Conservation (phyloP, 257 asterid genomes). For the Agastache rugosa region DNA sequence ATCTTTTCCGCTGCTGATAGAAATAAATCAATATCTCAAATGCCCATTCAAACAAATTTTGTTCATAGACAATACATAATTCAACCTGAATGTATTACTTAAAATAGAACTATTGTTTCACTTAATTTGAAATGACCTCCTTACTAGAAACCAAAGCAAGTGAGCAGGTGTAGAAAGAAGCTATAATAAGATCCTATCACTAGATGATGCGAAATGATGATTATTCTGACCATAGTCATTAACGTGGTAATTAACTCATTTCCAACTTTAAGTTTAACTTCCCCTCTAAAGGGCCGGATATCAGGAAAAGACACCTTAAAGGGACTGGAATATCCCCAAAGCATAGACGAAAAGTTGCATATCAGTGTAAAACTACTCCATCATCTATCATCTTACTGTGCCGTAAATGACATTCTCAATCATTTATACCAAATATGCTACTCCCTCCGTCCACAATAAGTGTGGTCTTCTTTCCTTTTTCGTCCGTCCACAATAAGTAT, state of each 20-base stretch:
- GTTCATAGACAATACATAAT: slow-evolving; percentile 5
- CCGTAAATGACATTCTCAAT: slow-evolving; percentile 6
- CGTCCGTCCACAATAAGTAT: no score
- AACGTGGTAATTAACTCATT: not conserved
- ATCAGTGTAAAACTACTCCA: not conserved
- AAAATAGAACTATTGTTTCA: not conserved
- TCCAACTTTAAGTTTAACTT: not conserved
- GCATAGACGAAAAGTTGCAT: not conserved
- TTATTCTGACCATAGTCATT: slow-evolving; percentile 1
- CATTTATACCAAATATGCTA: not conserved
- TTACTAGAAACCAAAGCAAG: not conserved
- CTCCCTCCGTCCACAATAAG: no score
- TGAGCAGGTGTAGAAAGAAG: not conserved
- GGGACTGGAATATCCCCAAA: slow-evolving; percentile 1
- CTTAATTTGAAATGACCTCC: not conserved
- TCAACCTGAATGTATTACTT: not conserved
- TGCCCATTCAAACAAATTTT: slow-evolving; percentile 21
- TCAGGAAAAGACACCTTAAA: not conserved
- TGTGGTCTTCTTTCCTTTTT: no score
- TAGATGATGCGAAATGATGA: slow-evolving; percentile 10
- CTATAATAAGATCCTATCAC: slow-evolving; percentile 1
- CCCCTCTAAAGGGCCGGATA: not conserved
- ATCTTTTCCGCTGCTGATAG: slow-evolving; percentile 76
- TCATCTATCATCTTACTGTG: not conserved
- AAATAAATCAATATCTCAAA: slow-evolving; percentile 33